Conservation (phyloP, 495 filamentous ascomycete genomes). For the Tricharina praecox region DNA sequence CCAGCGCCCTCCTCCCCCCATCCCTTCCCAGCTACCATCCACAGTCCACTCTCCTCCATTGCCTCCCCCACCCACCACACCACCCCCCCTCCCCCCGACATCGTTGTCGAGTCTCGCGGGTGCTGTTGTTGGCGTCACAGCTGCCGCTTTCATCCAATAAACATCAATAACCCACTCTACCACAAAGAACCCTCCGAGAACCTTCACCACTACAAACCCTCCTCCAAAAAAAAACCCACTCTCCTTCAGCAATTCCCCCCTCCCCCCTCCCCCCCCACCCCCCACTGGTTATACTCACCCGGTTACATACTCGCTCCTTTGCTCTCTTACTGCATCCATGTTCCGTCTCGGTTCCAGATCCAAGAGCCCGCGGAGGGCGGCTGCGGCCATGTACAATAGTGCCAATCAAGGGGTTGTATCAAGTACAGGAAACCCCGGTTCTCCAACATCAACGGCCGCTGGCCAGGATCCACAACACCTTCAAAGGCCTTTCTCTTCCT, state of each 20-base stretch:
- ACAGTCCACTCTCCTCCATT: too few species aligned
- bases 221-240: too few species aligned
- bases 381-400: conserved; percentile 9
- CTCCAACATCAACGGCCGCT: conserved; percentile 12
- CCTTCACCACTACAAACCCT: too few species aligned
- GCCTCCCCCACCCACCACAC: too few species aligned
- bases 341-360: conserved; percentile 23
- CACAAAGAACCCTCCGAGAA: conserved; percentile 6
- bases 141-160: too few species aligned
- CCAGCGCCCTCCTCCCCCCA: too few species aligned
- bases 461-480: conserved; percentile 12
- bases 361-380: conserved; percentile 21
- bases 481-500: conserved; percentile 21
- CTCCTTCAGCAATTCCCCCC: too few species aligned
- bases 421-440: conserved; percentile 14
- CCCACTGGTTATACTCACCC: neutral
- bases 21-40: too few species aligned
- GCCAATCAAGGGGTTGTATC: conserved; percentile 6
- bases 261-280: too few species aligned
- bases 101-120: too few species aligned
- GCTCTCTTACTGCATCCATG: conserved; percentile 20
- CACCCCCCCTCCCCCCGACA: too few species aligned
- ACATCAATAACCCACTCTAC: neutral
- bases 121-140: too few species aligned
- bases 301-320: conserved; percentile 1